phyloP scores from a whole-genome alignment of 2,329 filamentous ascomycete species.

The Drechslera avenae region DNA sequence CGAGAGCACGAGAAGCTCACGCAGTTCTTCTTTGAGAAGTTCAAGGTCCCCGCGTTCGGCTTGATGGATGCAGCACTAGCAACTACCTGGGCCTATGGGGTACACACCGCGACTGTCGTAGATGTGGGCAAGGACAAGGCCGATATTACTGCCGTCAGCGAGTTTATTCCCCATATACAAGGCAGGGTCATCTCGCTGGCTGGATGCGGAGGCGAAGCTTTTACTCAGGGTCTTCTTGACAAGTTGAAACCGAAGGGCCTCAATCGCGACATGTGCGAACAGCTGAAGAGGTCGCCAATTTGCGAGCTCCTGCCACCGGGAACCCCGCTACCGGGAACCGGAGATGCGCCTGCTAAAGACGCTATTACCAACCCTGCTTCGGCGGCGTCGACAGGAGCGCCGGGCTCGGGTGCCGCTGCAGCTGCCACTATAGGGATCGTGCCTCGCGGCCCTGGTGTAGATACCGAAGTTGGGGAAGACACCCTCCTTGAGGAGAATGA shows the following conservation, averaged over 20 bases:
- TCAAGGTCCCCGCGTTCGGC: constrained; percentile 89
- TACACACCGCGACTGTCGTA: constrained; percentile 80
- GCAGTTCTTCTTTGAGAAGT: constrained; percentile 96
- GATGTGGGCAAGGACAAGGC: constrained; percentile 93
- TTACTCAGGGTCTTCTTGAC: constrained; percentile 75
- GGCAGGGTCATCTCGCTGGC: constrained; percentile 65
- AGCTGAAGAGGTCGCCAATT: constrained; percentile 67
- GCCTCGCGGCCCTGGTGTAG: constrained; percentile 60
- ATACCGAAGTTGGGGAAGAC: constrained; percentile 61
- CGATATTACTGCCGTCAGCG: constrained; percentile 87
- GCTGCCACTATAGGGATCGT: constrained; percentile 51
- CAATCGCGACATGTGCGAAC: constrained; percentile 67
- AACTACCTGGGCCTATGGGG: constrained; percentile 79
- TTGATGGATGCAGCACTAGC: constrained; percentile 89
- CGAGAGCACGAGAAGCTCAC: constrained; percentile 86
- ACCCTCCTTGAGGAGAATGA: constrained; percentile 63
- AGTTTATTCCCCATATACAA: constrained; percentile 75
- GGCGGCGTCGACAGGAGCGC: constrained; percentile 61
- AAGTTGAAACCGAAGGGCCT: constrained; percentile 66
- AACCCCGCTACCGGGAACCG: constrained; percentile 58
- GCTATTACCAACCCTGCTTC: constrained; percentile 58
- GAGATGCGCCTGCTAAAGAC: constrained; percentile 48
- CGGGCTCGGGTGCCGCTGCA: constrained; percentile 53
- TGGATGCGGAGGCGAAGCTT: constrained; percentile 82
- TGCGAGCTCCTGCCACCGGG: constrained; percentile 65